These are phyloP conservation scores for Coniochaeta pulveracea DNA, from an alignment of 2,329 filamentous ascomycete genomes.

Conservation along the genomic window DNA sequence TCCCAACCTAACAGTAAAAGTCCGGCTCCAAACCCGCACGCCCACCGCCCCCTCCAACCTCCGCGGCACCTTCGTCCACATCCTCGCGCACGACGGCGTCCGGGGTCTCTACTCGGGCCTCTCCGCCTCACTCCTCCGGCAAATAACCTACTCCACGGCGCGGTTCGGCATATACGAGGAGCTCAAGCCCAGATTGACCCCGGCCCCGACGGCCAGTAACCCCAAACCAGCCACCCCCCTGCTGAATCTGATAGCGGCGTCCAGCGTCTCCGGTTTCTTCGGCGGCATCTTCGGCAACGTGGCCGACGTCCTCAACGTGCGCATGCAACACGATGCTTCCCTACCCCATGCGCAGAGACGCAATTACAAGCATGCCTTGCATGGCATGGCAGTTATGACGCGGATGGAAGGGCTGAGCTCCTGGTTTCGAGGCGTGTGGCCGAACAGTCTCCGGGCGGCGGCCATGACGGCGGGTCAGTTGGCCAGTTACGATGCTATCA, in stretches of 20 bases:
- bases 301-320: conserved; percentile 91
- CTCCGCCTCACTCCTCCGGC: conserved; percentile 83
- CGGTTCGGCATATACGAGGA: conserved; percentile 96
- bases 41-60: conserved; percentile 69
- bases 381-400: conserved; percentile 81
- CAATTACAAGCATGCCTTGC: conserved; percentile 81
- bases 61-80: conserved; percentile 74
- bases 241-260: conserved; percentile 69
- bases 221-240: conserved; percentile 49
- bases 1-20: conserved; percentile 29
- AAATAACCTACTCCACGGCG: conserved; percentile 91
- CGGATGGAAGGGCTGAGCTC: conserved; percentile 57
- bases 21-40: conserved; percentile 76
- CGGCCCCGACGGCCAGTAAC: conserved; percentile 3
- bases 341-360: conserved; percentile 62
- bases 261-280: conserved; percentile 71
- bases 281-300: conserved; percentile 89
- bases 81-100: conserved; percentile 66
- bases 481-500: conserved; percentile 77
- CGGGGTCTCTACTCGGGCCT: conserved; percentile 81
- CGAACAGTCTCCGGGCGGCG: conserved; percentile 70
- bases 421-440: conserved; percentile 77
- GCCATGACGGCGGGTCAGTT: conserved; percentile 81
- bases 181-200: conserved; percentile 60
- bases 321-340: conserved; percentile 90